Evolutionary conservation across 441 rosid species (phyloP).

Genomic region (Gossypium schwendimanii): DNA sequence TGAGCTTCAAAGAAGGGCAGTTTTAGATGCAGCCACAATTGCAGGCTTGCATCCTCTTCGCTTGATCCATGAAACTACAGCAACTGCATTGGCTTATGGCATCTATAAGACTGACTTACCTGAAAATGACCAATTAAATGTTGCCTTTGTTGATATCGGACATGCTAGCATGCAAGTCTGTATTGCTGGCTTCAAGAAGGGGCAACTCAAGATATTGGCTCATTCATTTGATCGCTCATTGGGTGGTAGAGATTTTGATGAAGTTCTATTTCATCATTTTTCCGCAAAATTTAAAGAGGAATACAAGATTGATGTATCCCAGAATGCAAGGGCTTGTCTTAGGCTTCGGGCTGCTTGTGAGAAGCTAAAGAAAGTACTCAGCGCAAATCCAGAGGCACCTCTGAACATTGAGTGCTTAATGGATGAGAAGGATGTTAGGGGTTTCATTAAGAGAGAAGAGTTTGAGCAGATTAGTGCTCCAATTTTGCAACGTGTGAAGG

Average conservation of each 20-base stretch:
- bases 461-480: slow-evolving; percentile 79
- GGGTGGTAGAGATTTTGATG: slow-evolving; percentile 96
- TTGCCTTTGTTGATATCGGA: slow-evolving; percentile 87
- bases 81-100: slow-evolving; percentile 97
- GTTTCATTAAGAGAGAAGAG: slow-evolving; percentile 82
- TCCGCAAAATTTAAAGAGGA: slow-evolving; percentile 73
- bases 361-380: slow-evolving; percentile 87
- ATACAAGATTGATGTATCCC: slow-evolving; percentile 82
- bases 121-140: slow-evolving; percentile 75
- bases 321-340: slow-evolving; percentile 81
- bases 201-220: slow-evolving; percentile 70
- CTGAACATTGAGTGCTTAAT: slow-evolving; percentile 86
- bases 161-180: slow-evolving; percentile 94
- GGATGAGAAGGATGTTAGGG: slow-evolving; percentile 94
- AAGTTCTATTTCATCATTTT: slow-evolving; percentile 71
- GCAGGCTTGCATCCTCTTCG: slow-evolving; percentile 89
- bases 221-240: slow-evolving; percentile 71
- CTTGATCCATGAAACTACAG: slow-evolving; percentile 84
- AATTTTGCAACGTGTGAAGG: slow-evolving; percentile 82
- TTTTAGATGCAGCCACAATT: slow-evolving; percentile 85
- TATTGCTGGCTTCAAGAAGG: slow-evolving; percentile 82
- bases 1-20: slow-evolving; percentile 90
- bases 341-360: slow-evolving; percentile 81
- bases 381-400: slow-evolving; percentile 90
- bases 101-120: slow-evolving; percentile 92